Percentiles rank a stretch among this genome's conserved stretches.
Conservation (phyloP, 1,284 basidiomycete species). For the Ustilago bromivora region DNA sequence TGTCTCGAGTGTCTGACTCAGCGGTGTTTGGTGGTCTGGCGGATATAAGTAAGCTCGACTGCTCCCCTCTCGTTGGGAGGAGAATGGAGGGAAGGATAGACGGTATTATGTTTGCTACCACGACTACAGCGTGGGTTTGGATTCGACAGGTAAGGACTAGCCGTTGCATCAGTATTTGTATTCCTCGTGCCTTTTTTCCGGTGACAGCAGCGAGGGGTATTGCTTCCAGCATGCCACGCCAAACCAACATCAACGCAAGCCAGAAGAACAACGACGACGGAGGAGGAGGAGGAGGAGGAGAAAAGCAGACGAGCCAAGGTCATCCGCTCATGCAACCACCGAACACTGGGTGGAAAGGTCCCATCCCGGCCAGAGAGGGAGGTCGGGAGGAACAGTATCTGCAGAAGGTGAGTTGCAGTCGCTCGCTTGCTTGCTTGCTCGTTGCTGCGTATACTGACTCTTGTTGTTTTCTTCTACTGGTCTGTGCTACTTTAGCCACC, state of each 20-base stretch:
- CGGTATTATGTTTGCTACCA: not conserved
- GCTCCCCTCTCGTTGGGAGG: no score
- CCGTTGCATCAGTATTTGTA: no score
- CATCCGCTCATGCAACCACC: constrained; percentile 30
- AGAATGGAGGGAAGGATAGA: no score
- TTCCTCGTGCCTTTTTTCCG: not conserved
- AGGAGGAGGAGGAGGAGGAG: not conserved
- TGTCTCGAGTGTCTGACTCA: no score
- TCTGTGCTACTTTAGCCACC: constrained; percentile 21
- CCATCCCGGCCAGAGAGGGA: constrained; percentile 35
- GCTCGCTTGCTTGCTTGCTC: not conserved
- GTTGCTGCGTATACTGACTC: not conserved
- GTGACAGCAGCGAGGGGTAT: not conserved
- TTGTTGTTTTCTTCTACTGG: not conserved
- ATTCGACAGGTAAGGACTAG: no score
- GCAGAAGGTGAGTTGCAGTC: constrained; percentile 27
- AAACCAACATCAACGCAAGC: constrained; percentile 12
- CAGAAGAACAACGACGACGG: not conserved
- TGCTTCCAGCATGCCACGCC: constrained; percentile 17
- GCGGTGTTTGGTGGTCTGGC: no score
- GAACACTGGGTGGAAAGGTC: constrained; percentile 50
- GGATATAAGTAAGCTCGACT: no score
- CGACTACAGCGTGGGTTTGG: no score
- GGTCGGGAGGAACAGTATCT: constrained; percentile 44
- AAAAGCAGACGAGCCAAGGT: constrained; percentile 25